These are phyloP conservation scores for Extremus antarcticus DNA, from an alignment of 495 filamentous ascomycete species.

Conservation along the genomic window DNA sequence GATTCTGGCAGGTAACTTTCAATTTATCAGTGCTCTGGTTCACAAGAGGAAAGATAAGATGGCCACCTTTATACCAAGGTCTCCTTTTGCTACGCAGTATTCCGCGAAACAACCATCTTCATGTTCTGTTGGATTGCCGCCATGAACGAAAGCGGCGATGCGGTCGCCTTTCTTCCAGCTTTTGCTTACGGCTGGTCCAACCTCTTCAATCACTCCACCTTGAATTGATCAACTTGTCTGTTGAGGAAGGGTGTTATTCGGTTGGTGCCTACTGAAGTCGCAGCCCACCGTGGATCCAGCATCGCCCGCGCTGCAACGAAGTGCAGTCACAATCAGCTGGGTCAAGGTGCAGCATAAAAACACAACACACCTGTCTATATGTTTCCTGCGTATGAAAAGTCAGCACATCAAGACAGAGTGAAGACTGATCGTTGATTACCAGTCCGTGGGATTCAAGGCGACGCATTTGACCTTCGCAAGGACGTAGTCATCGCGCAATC, in stretches of 20 bases:
- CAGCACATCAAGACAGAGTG: too few species aligned
- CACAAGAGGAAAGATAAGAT: too few species aligned
- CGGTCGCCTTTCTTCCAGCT: conserved; percentile 39
- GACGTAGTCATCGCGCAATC: conserved; percentile 30
- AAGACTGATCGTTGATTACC: too few species aligned
- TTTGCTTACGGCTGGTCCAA: conserved; percentile 39
- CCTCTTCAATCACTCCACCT: conserved; percentile 42
- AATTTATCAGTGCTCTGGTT: too few species aligned
- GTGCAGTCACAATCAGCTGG: too few species aligned
- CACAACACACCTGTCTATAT: too few species aligned
- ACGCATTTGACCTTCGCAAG: conserved; percentile 41
- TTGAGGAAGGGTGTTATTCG: too few species aligned
- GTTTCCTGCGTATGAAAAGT: background rate
- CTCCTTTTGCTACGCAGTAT: conserved; percentile 38
- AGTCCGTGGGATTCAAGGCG: conserved; percentile 47
- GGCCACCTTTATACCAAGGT: too few species aligned
- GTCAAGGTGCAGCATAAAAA: conserved; percentile 41
- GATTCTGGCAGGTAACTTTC: too few species aligned
- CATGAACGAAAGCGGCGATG: conserved; percentile 39
- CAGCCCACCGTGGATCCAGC: conserved; percentile 37
- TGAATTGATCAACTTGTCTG: too few species aligned
- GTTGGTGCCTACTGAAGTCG: too few species aligned
- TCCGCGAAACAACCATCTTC: conserved; percentile 45
- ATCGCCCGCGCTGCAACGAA: too few species aligned
- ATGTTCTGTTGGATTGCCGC: conserved; percentile 36